A percentile compares a stretch with the other conserved stretches of the same genome.
phyloP scores from a whole-genome alignment of 1,284 basidiomycete genomes.

The Anthracocystis panici-leucophaei region DNA sequence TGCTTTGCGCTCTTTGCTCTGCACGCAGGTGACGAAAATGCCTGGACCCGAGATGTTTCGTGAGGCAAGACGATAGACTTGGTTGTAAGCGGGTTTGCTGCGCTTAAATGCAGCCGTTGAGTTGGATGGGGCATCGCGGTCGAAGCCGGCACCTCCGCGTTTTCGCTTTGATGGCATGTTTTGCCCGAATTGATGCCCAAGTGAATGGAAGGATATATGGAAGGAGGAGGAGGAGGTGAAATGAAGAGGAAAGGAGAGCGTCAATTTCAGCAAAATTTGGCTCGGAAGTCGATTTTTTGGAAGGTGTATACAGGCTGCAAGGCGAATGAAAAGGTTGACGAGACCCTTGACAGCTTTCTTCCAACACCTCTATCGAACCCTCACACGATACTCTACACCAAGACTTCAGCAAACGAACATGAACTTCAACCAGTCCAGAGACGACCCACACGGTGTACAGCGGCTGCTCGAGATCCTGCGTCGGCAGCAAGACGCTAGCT shows the following conservation, averaged over 20 bases:
- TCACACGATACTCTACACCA: background rate
- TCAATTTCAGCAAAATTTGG: slow-evolving; percentile 6
- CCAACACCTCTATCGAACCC: background rate
- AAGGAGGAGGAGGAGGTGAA: slow-evolving; percentile 1
- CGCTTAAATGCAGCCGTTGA: slow-evolving; percentile 15
- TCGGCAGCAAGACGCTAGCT: slow-evolving; percentile 37
- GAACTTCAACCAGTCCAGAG: slow-evolving; percentile 20
- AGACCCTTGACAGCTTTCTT: background rate
- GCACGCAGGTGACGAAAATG: slow-evolving; percentile 61
- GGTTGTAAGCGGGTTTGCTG: slow-evolving; percentile 30
- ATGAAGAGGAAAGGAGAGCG: background rate
- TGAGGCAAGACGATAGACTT: slow-evolving; percentile 36
- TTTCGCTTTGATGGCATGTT: slow-evolving; percentile 50
- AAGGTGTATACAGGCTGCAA: slow-evolving; percentile 12
- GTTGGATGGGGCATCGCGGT: slow-evolving; percentile 27
- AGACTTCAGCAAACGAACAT: slow-evolving; percentile 2
- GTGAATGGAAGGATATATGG: background rate
- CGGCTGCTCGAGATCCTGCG: slow-evolving; percentile 36
- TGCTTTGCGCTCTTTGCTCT: slow-evolving; percentile 63
- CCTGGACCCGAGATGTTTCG: slow-evolving; percentile 52
- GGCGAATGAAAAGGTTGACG: background rate
- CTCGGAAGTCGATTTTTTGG: slow-evolving; percentile 3
- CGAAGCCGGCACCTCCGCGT: slow-evolving; percentile 40
- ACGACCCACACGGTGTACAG: slow-evolving; percentile 51
- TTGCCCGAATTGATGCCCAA: too few species aligned